These are phyloP conservation scores for Claviceps humidiphila DNA, from an alignment of 2,329 filamentous ascomycete genomes.

Conservation along the genomic window DNA sequence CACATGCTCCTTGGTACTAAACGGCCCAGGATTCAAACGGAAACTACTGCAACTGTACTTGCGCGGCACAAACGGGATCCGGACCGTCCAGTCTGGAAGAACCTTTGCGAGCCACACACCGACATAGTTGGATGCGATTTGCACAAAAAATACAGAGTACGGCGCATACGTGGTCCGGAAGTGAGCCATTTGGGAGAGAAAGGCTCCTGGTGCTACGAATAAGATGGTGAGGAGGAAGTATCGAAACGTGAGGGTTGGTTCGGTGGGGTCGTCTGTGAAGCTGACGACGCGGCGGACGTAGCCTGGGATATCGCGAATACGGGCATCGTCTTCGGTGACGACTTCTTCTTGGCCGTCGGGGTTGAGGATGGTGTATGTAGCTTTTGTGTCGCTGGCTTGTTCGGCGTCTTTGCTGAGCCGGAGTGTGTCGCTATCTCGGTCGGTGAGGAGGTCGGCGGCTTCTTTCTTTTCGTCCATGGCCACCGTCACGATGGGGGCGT, in stretches of 20 bases:
- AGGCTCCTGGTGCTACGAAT: constrained; percentile 43
- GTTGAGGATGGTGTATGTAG: constrained; percentile 9
- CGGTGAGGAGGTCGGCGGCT: neutral
- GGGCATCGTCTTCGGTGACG: constrained; percentile 33
- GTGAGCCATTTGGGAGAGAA: constrained; percentile 41
- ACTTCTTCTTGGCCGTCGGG: constrained; percentile 14
- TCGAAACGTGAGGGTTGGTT: constrained; percentile 45
- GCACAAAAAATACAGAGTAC: constrained; percentile 49
- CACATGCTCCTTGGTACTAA: constrained; percentile 45
- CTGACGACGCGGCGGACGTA: constrained; percentile 40
- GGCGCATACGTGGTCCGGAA: constrained; percentile 44
- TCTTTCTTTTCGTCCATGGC: constrained; percentile 23
- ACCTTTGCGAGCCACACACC: constrained; percentile 38
- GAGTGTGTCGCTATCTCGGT: neutral
- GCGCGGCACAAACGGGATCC: constrained; percentile 28
- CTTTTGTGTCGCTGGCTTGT: constrained; percentile 1
- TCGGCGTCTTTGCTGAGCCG: constrained; percentile 5
- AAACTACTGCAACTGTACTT: constrained; percentile 25
- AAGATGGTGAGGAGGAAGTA: constrained; percentile 42
- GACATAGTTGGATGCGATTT: constrained; percentile 42
- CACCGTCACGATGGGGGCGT: neutral
- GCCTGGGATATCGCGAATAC: constrained; percentile 38
- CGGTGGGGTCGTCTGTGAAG: constrained; percentile 40
- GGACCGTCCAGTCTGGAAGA: constrained; percentile 33
- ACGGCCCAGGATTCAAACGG: constrained; percentile 42